Conservation (phyloP, 2,329 filamentous ascomycete species). For the Phoma sp. region DNA sequence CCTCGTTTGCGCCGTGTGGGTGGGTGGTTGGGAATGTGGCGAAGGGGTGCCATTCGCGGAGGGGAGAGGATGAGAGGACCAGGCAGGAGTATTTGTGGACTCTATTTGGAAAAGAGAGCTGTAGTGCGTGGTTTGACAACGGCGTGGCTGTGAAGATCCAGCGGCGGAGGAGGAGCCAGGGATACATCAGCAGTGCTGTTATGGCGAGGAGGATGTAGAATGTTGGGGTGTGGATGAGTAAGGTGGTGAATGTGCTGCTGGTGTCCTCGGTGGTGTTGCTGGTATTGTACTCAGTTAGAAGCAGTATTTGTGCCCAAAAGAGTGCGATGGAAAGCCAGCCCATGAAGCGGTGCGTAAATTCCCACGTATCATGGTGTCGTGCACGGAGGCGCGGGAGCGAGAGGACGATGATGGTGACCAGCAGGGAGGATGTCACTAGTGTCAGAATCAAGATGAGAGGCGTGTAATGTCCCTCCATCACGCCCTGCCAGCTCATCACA, state of each 20-base stretch:
- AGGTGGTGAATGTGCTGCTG: not conserved
- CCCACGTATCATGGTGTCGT: conserved; percentile 42
- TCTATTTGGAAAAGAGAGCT: conserved; percentile 60
- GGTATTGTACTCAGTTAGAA: conserved; percentile 20
- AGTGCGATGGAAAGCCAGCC: conserved; percentile 42
- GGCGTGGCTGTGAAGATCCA: conserved; percentile 70
- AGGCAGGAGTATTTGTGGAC: conserved; percentile 44
- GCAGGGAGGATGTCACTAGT: conserved; percentile 26
- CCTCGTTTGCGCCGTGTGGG: conserved; percentile 39
- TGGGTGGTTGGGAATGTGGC: conserved; percentile 47
- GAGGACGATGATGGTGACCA: conserved; percentile 36
- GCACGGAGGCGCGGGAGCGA: conserved; percentile 34
- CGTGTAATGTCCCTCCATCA: conserved; percentile 15
- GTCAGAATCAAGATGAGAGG: conserved; percentile 27
- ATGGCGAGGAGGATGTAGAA: conserved; percentile 74
- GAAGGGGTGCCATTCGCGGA: conserved; percentile 49
- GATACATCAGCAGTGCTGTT: conserved; percentile 71
- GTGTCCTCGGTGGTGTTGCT: not conserved
- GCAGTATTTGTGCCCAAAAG: conserved; percentile 38
- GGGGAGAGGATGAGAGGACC: conserved; percentile 37
- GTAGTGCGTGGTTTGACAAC: conserved; percentile 75
- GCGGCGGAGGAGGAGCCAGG: conserved; percentile 76
- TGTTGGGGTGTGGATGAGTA: conserved; percentile 25
- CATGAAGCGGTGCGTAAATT: conserved; percentile 45
- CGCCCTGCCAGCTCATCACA: conserved; percentile 37